These are phyloP conservation scores for Colletotrichum cereale DNA, from an alignment of 2,329 filamentous ascomycete genomes.

Conservation along the genomic window DNA sequence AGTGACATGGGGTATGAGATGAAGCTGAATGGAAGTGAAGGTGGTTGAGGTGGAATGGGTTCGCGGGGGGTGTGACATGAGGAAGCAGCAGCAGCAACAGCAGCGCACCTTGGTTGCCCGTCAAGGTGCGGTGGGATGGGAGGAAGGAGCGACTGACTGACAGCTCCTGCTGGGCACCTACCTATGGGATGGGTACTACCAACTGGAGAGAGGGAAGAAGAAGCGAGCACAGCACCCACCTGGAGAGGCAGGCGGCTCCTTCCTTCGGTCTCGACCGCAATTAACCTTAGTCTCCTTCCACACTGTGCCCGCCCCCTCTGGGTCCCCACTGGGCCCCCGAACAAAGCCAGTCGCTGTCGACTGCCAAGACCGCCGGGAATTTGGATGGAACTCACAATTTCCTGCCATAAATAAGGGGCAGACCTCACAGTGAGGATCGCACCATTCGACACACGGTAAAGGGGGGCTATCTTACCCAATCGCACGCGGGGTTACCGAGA, in stretches of 20 bases:
- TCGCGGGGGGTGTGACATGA: too few species aligned
- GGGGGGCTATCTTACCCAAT: not conserved
- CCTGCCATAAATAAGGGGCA: conserved; percentile 23
- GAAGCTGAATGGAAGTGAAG: not conserved
- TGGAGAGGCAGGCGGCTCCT: not conserved
- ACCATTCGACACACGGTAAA: not conserved
- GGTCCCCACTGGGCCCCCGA: not conserved
- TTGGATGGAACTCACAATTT: conserved; percentile 36
- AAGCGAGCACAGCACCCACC: not conserved
- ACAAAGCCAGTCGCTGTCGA: conserved; percentile 12
- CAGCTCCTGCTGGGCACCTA: not conserved
- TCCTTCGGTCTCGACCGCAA: conserved; percentile 4
- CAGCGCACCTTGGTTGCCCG: not conserved
- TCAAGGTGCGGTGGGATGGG: not conserved
- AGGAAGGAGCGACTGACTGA: not conserved
- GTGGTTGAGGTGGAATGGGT: too few species aligned
- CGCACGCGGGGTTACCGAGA: not conserved
- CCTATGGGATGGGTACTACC: not conserved
- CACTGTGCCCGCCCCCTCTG: conserved; percentile 12
- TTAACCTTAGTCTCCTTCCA: not conserved
- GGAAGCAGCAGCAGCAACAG: too few species aligned
- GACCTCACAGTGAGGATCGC: not conserved
- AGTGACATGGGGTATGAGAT: not conserved
- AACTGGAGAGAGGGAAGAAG: not conserved
- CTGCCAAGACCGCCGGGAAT: conserved; percentile 35